These are phyloP conservation scores for Xylaria sp. DNA, from an alignment of 2,329 filamentous ascomycete species.

Conservation along the genomic window DNA sequence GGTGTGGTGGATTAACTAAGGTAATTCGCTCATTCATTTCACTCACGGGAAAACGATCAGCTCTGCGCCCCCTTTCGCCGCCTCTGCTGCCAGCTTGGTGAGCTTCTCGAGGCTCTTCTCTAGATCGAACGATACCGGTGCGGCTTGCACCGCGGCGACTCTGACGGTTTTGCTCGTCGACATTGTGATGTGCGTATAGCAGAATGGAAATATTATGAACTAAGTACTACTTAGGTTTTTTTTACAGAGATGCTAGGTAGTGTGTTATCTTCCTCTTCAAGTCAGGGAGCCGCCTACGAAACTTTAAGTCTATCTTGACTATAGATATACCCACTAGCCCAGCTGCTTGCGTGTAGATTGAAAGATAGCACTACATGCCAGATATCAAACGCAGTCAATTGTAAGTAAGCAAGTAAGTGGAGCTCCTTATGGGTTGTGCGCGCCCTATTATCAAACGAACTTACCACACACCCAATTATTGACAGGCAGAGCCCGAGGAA, in stretches of 20 bases:
- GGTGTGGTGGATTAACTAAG: no score
- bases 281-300: not conserved
- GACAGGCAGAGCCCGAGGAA: constrained; percentile 1
- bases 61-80: constrained; percentile 52
- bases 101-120: constrained; percentile 53
- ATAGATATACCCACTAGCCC: constrained; percentile 2
- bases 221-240: not conserved
- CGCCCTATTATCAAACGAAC: not conserved
- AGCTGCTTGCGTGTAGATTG: not conserved
- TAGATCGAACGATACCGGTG: constrained; percentile 55
- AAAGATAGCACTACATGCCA: constrained; percentile 4
- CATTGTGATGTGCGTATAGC: constrained; percentile 30
- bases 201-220: not conserved
- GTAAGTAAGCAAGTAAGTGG: constrained; percentile 29
- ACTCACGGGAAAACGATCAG: constrained; percentile 56
- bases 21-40: not conserved
- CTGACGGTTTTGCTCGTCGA: constrained; percentile 46
- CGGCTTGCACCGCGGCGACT: constrained; percentile 56
- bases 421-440: constrained; percentile 6
- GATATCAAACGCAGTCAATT: constrained; percentile 6
- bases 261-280: not conserved
- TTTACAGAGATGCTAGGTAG: not conserved
- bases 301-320: constrained; percentile 15
- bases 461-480: not conserved
- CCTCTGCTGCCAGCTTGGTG: constrained; percentile 50